A percentile compares a stretch with the other conserved stretches of the same genome.
These are phyloP conservation scores for Dimargaris cristalligena DNA, from an alignment of 192 early-diverging fungal species.

Conservation along the genomic window DNA sequence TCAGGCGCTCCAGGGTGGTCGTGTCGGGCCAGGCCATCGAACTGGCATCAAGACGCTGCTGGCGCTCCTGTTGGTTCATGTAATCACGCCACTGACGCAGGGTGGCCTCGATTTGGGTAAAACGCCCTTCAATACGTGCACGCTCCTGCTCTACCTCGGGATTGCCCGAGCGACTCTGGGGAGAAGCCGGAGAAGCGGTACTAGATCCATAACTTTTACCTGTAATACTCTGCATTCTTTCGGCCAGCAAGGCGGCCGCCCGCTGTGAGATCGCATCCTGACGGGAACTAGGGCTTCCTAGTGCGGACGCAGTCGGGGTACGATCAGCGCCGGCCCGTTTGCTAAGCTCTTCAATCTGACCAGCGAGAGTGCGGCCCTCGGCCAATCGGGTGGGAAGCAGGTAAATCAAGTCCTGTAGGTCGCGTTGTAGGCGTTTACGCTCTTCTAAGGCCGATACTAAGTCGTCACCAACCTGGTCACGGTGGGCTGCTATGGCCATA, in stretches of 20 bases:
- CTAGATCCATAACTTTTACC: neutral
- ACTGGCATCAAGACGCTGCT: constrained; percentile 2
- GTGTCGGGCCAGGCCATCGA: constrained; percentile 4
- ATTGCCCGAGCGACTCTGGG: neutral
- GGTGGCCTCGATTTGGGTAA: neutral
- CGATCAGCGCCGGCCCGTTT: neutral
- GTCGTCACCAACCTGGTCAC: neutral
- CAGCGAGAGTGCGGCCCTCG: constrained; percentile 4
- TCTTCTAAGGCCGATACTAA: neutral
- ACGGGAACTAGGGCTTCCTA: neutral
- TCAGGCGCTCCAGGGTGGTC: neutral
- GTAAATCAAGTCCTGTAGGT: constrained; percentile 3
- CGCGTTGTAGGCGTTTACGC: neutral
- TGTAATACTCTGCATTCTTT: constrained; percentile 4
- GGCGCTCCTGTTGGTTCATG: neutral
- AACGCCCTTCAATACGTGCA: neutral
- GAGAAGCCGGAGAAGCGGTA: neutral
- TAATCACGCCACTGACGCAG: constrained; percentile 5
- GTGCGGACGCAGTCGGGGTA: neutral
- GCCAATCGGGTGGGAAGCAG: constrained; percentile 1
- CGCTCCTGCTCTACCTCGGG: neutral
- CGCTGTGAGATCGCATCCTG: neutral
- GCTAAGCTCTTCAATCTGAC: neutral
- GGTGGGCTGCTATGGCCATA: neutral
- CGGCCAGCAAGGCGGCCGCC: constrained; percentile 4